A percentile compares a stretch with the other conserved stretches of the same genome.
Conservation (phyloP, 2,329 filamentous ascomycete species). For the Beauveria pseudobassiana region DNA sequence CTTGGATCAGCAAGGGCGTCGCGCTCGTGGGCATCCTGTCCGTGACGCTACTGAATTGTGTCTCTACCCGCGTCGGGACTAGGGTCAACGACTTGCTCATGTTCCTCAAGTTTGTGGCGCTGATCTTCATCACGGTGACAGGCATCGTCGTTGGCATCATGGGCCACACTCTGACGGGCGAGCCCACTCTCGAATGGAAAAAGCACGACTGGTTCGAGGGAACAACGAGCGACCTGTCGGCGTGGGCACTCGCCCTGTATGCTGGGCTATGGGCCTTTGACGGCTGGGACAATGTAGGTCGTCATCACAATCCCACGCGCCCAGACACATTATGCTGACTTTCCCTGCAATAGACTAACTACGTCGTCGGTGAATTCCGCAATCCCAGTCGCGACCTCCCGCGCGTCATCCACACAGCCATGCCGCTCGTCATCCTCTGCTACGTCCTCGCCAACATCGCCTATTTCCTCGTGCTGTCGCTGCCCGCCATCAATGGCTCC, state of each 20-base stretch:
- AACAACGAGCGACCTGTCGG: slow-evolving; percentile 70
- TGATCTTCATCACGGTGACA: slow-evolving; percentile 77
- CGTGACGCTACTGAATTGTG: slow-evolving; percentile 80
- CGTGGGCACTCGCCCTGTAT: slow-evolving; percentile 91
- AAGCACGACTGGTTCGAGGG: slow-evolving; percentile 79
- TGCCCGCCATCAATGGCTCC: slow-evolving; percentile 69
- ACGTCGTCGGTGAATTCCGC: slow-evolving; percentile 93
- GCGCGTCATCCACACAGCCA: slow-evolving; percentile 90
- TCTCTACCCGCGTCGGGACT: slow-evolving; percentile 84
- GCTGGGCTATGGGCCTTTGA: slow-evolving; percentile 97
- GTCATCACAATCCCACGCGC: too few relatives aligned
- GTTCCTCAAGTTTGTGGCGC: slow-evolving; percentile 90
- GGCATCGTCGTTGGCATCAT: slow-evolving; percentile 86
- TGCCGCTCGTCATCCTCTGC: slow-evolving; percentile 84
- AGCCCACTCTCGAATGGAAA: slow-evolving; percentile 80
- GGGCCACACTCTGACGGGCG: slow-evolving; percentile 69
- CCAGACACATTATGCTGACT: slow-evolving; percentile 10
- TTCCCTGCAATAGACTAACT: slow-evolving; percentile 64
- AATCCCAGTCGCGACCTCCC: slow-evolving; percentile 86
- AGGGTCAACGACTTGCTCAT: slow-evolving; percentile 87
- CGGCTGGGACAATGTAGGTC: slow-evolving; percentile 91
- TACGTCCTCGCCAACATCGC: slow-evolving; percentile 88
- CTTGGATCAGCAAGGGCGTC: slow-evolving; percentile 86
- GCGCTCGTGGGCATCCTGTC: slow-evolving; percentile 67
- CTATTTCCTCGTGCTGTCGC: slow-evolving; percentile 89